phyloP scores from a whole-genome alignment of 2,329 filamentous ascomycete genomes.

The Pyrenochaeta sp. region DNA sequence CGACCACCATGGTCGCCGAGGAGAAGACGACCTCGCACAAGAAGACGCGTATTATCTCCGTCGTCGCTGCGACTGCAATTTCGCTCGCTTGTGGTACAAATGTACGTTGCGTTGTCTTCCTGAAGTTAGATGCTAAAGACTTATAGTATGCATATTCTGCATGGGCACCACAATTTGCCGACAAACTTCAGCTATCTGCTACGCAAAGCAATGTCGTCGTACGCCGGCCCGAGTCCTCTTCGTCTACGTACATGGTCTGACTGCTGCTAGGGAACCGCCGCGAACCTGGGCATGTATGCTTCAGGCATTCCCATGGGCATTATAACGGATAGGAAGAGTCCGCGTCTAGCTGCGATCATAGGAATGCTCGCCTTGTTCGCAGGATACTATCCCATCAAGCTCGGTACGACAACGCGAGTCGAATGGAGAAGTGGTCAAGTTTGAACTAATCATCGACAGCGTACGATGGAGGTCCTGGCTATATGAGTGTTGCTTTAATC shows the following conservation, averaged over 20 bases:
- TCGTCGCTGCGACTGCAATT: conserved; percentile 83
- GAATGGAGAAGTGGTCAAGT: neutral
- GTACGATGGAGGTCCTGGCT: conserved; percentile 72
- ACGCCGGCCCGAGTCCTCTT: conserved; percentile 41
- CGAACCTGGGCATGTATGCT: conserved; percentile 94
- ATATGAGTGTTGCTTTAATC: conserved; percentile 65
- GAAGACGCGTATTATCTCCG: conserved; percentile 78
- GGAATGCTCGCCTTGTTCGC: conserved; percentile 76
- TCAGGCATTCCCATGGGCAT: conserved; percentile 89
- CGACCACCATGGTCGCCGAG: conserved; percentile 33
- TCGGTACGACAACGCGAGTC: conserved; percentile 48
- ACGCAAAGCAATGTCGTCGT: conserved; percentile 93
- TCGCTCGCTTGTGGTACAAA: conserved; percentile 93
- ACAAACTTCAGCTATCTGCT: conserved; percentile 84
- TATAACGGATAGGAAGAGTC: conserved; percentile 83
- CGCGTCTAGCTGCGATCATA: conserved; percentile 77
- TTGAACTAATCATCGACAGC: conserved; percentile 59
- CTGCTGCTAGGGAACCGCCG: conserved; percentile 63
- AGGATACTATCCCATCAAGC: conserved; percentile 87
- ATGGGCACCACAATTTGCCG: conserved; percentile 95
- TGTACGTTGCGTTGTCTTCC: conserved; percentile 60
- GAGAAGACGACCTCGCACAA: conserved; percentile 56
- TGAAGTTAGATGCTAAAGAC: conserved; percentile 32
- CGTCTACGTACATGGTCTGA: conserved; percentile 35
- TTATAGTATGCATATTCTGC: conserved; percentile 94